Evolutionary conservation across 495 filamentous ascomycete genomes (phyloP), one percentile per base, ranked within the genome.

Genomic region (Aspergillus panamensis): DNA sequence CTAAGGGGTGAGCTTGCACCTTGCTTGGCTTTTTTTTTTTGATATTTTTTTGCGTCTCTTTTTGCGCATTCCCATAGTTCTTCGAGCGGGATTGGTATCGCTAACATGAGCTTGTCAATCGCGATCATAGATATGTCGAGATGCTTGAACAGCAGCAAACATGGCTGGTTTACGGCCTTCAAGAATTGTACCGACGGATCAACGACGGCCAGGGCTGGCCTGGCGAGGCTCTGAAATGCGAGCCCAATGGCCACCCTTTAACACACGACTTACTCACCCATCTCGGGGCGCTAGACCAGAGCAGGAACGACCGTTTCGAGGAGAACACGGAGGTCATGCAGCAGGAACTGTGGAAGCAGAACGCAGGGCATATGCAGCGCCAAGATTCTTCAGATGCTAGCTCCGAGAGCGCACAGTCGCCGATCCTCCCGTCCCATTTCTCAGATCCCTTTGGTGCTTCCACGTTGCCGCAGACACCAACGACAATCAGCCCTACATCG

Each of bases 61-160:
- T 25, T 25, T 25, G 25, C 25, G 25, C 25, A 25, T 25, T 25
- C 25, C 25, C 14, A 37, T 45, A 9, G 16, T 51, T 43, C 12
- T 8, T 39, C 30, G 14, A 25, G 30, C 25, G 16, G 39, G 45
- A 47, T 17, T 44, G 8, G 21, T 50, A 1, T 20, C 8, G 39
- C 59, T 65, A 59, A 65, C 53, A 5, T 17, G 1, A 3, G 10
- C 35, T 39, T n/a, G 44, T 25, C 48, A 25, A 8, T 21, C 4
- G 1, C 8, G 47, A 62, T 37, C 42, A 30, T 48, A 87, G 84
- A 64, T 87, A 87, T 57, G 84, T 87, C 33, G 85, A 88, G 62
- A 85, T 87, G 81, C 80, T 88, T n/a, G 85, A 88, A 60, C 82
- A 86, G 60, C 84, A 88, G 72, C 84, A 87, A 70, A 64, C 69